These are phyloP conservation scores for Rhododendron ovatum DNA, from an alignment of 148 eudicot species.

Conservation along the genomic window DNA sequence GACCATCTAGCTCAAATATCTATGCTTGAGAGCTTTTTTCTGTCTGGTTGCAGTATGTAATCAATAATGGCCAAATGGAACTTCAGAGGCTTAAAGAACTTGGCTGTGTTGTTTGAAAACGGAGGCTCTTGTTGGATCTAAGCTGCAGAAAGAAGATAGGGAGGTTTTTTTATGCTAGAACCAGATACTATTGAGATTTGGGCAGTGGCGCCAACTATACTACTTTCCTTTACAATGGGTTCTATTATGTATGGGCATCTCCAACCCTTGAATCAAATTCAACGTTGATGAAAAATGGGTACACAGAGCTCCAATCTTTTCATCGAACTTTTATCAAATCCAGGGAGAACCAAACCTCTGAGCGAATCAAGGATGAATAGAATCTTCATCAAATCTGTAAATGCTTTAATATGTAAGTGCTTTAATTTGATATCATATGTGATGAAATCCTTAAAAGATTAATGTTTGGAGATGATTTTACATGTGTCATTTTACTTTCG, in stretches of 20 bases:
- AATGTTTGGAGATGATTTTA: neutral
- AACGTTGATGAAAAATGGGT: neutral
- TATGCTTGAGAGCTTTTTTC: neutral
- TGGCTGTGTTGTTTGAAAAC: constrained; percentile 58
- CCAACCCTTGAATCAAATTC: neutral
- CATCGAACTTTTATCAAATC: neutral
- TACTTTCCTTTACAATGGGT: neutral
- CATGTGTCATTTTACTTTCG: too few relatives aligned
- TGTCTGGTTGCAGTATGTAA: constrained; percentile 69
- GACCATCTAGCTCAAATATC: neutral
- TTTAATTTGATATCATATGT: neutral
- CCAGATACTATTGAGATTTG: neutral
- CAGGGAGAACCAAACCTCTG: neutral
- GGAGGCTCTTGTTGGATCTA: constrained; percentile 82
- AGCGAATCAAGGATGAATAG: neutral
- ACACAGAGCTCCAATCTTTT: neutral
- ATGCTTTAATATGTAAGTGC: neutral
- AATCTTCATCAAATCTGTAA: neutral
- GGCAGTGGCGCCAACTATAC: neutral
- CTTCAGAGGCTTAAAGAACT: constrained; percentile 85
- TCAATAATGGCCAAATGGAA: constrained; percentile 84
- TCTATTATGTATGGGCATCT: neutral
- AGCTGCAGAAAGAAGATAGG: constrained; percentile 95
- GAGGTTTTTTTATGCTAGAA: neutral
- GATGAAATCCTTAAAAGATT: neutral